These are phyloP conservation scores for Trifolium subterraneum DNA, from an alignment of 306 rosid species.

Conservation along the genomic window DNA sequence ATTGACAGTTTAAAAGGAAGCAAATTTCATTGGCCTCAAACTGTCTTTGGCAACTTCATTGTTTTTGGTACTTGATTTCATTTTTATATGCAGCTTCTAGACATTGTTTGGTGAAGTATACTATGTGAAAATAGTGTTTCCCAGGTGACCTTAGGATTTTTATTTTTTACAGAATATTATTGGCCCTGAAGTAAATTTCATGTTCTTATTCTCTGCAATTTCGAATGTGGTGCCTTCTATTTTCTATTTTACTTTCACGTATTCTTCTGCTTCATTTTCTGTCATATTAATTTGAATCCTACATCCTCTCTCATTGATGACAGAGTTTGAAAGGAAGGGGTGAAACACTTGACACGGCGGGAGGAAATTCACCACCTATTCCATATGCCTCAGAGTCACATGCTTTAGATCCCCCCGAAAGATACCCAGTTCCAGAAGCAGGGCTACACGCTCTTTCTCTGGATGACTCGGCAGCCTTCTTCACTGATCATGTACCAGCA, in stretches of 20 bases:
- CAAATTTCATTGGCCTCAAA: slow-evolving; percentile 7
- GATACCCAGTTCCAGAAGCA: slow-evolving; percentile 61
- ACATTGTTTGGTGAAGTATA: slow-evolving; percentile 14
- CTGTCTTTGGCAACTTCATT: slow-evolving; percentile 5
- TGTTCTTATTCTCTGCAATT: slow-evolving; percentile 2
- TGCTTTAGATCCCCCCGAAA: slow-evolving; percentile 60
- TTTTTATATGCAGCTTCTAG: not conserved
- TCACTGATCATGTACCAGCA: slow-evolving; percentile 44
- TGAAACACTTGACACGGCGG: slow-evolving; percentile 41
- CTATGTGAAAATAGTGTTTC: slow-evolving; percentile 22
- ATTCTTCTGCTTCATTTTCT: slow-evolving; percentile 8
- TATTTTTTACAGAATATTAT: not conserved
- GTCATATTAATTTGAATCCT: slow-evolving; percentile 14
- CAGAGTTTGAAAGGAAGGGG: slow-evolving; percentile 77
- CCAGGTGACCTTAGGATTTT: slow-evolving; percentile 2
- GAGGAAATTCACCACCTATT: slow-evolving; percentile 47
- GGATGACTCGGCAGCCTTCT: slow-evolving; percentile 46
- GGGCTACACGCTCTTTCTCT: slow-evolving; percentile 46
- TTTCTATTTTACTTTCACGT: not conserved
- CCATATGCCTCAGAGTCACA: slow-evolving; percentile 63
- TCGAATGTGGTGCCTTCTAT: not conserved
- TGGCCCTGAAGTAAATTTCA: slow-evolving; percentile 6
- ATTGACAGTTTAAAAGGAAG: not conserved
- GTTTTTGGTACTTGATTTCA: not conserved
- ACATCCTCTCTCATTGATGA: slow-evolving; percentile 23